A percentile compares a stretch with the other conserved stretches of the same genome.
Evolutionary conservation across 2,329 filamentous ascomycete species (phyloP).

Genomic region (Hypocrella siamensis): DNA sequence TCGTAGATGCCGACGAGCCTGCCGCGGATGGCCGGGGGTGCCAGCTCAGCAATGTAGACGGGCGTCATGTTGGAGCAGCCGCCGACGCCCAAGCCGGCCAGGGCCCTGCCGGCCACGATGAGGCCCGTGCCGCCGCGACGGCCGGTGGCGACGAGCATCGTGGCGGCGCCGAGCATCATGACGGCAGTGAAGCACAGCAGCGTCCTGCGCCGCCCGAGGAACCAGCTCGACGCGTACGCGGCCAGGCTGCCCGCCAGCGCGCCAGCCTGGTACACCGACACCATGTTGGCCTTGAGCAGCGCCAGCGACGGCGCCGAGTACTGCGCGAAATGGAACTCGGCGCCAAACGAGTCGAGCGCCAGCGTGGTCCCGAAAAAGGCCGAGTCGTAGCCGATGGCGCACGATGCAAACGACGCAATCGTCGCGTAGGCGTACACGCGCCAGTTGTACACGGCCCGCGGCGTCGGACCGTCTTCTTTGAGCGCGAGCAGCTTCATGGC

Average conservation of each 20-base stretch:
- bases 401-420: constrained; percentile 39
- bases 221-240: constrained; percentile 7
- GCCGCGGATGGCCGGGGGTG: constrained; percentile 8
- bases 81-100: constrained; percentile 11
- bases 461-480: constrained; percentile 41
- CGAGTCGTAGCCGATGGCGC: constrained; percentile 47
- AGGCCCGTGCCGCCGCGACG: constrained; percentile 9
- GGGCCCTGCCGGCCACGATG: constrained; percentile 9
- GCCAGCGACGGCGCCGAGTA: constrained; percentile 33
- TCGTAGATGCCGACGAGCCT: constrained; percentile 9
- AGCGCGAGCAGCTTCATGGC: constrained; percentile 31
- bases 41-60: constrained; percentile 9
- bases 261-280: constrained; percentile 53
- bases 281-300: constrained; percentile 57
- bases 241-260: constrained; percentile 10
- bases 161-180: constrained; percentile 7
- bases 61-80: constrained; percentile 10
- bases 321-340: constrained; percentile 48
- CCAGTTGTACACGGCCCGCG: constrained; percentile 44
- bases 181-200: constrained; percentile 7
- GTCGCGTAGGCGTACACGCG: constrained; percentile 38
- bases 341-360: constrained; percentile 50
- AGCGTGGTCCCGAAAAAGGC: constrained; percentile 70
- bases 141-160: constrained; percentile 32
- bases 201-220: constrained; percentile 7